Base-by-base conservation (phyloP, 768 basidiomycete genomes). In the Lentinula raphanica region DNA sequence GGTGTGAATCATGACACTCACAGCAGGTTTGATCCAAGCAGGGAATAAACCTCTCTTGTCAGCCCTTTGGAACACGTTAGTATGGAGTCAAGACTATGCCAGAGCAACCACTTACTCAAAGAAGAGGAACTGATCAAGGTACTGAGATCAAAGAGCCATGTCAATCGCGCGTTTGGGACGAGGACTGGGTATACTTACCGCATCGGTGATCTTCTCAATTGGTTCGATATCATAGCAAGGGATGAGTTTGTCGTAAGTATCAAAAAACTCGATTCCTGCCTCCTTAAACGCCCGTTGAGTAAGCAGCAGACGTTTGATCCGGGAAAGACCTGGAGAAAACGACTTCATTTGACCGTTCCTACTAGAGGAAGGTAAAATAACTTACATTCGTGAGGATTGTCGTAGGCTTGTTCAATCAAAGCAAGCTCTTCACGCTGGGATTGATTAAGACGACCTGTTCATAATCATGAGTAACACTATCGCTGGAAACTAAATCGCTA, bases 251-350 rank as follows among this genome's bases (percentile, higher is more conserved):
- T 98, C 94, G 66, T 98, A 96, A 0, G 94, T 97, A 66, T 97
- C 94, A 71, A 94, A 96, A 73, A 94, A 95, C 72, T 93, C 92
- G 60, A 99, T 97, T 9, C 97, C 97, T 23, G 94, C 76, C 70
- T 99, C 97, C 76, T 98, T 98, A 84, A 99, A 99, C 1, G 95
- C 94, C 46, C 97, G 90, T 71, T 99, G 97, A 0, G 97, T 99
- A 42, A 99, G 79, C 13, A 99, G 79, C 13, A 99, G 78, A 65
- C 97, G 90, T 79, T 99, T 99, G 79, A 99, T 98, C 55, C 97
- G 93, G 2, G 96, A 98, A 53, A 99, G 74, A 71, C 87, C 86
- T 87, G 54, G 2, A 29, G 58, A 40, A 17, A 39, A 13, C 35
- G 32, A 48, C 39, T 54, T 40, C 67, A 29, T 54, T 19, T n/a